Percentiles rank a stretch among this genome's conserved stretches.
These are phyloP conservation scores for Trifolium pratense DNA, from an alignment of 306 rosid species.

Conservation along the genomic window DNA sequence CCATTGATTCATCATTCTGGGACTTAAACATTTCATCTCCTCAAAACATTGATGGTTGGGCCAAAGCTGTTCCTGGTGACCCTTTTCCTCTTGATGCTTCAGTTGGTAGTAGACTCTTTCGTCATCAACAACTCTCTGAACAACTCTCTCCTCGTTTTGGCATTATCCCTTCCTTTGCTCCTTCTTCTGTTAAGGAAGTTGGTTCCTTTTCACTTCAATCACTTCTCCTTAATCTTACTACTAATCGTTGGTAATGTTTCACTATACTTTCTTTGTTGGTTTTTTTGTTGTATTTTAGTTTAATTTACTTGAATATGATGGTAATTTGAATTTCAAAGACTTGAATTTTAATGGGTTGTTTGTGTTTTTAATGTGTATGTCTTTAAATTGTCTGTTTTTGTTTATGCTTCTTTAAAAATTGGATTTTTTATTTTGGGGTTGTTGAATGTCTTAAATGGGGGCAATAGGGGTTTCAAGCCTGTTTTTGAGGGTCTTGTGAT, in stretches of 20 bases:
- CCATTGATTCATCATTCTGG: slow-evolving; percentile 88
- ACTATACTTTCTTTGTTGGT: background rate
- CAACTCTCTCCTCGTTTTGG: slow-evolving; percentile 53
- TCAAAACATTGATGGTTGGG: slow-evolving; percentile 64
- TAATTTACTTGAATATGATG: background rate
- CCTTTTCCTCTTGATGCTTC: slow-evolving; percentile 76
- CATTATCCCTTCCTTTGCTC: slow-evolving; percentile 66
- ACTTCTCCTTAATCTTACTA: slow-evolving; percentile 55
- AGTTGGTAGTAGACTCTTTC: slow-evolving; percentile 61
- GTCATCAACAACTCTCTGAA: slow-evolving; percentile 66
- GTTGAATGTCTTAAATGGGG: background rate
- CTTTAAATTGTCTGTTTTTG: background rate
- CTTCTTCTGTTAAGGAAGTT: slow-evolving; percentile 58
- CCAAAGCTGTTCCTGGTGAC: slow-evolving; percentile 70
- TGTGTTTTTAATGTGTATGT: background rate
- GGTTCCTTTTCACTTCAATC: slow-evolving; percentile 79
- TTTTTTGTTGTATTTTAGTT: background rate
- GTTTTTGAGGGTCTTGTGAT: too few relatives aligned
- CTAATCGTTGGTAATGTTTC: slow-evolving; percentile 55
- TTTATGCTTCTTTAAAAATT: background rate
- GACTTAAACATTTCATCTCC: slow-evolving; percentile 73
- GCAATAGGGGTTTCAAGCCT: slow-evolving; percentile 8
- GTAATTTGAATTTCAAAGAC: slow-evolving; percentile 10
- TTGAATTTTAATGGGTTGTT: slow-evolving; percentile 12
- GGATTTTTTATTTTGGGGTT: background rate